Base-by-base conservation (phyloP, 768 basidiomycete species). In the Russula vinacea region DNA sequence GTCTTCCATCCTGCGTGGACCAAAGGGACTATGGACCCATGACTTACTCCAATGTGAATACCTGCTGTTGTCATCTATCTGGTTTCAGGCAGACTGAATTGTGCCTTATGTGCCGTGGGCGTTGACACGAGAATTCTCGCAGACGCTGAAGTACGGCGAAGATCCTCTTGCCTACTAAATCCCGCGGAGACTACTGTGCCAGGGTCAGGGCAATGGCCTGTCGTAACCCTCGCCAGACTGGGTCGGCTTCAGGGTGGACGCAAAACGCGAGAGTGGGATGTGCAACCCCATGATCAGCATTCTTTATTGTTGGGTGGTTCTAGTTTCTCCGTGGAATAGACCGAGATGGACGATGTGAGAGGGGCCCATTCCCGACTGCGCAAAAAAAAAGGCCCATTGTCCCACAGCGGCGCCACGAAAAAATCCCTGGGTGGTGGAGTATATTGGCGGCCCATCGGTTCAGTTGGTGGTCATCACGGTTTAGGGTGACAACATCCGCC, bases 231-330 rank as follows among this genome's bases (percentile, higher is more conserved):
- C 91, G 40, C 77, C 70, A 42, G 79, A 69, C 24, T 72, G 72
- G 33, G 90, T 90, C 32, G 77, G 71, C 70, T 78, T 76, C 70
- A 85, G 88, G 68, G 86, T 83, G 55, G 79, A 77, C 53, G 80
- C 80, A 73, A 93, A 90, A 58, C 83, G 82, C 65, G 82, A 78
- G 60, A 92, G n/a, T n/a, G 78, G 45, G n/a, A 91, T 76, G 40
- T 77, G 74, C 69, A 87, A n/a, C 70, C 22, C 84, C 89, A 50
- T 83, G 78, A 70, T 82, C 80, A 58, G 81, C 78, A 67, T 74
- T 79, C 67, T 77, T 84, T 74, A 93, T 92, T 59, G 91, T 93
- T 57, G 90, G 92, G 75, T 91, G 90, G 55, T 10, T 13, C 45
- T 9, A 47, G 22, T 76, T 78, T 40, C 79, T 80, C 69, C 90